These are phyloP conservation scores for Cyberlindnera euphorbiae DNA, from an alignment of 805 yeast genomes.

Conservation along the genomic window DNA sequence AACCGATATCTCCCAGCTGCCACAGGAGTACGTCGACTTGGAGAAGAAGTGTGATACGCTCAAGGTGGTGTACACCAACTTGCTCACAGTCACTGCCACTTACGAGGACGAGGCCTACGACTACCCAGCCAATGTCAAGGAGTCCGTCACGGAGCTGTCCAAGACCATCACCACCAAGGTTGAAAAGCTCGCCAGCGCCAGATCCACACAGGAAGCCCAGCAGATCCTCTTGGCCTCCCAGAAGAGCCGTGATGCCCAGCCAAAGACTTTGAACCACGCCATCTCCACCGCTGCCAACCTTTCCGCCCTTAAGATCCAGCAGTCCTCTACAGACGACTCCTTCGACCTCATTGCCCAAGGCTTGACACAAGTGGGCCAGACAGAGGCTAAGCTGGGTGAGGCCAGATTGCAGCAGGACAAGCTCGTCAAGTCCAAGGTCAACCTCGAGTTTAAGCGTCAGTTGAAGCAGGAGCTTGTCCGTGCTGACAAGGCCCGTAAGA, in stretches of 20 bases:
- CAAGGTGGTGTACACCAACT: conserved; percentile 57
- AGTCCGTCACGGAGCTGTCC: conserved; percentile 70
- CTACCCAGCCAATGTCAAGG: conserved; percentile 70
- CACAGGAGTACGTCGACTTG: conserved; percentile 72
- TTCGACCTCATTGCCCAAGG: conserved; percentile 55
- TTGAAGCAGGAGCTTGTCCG: conserved; percentile 55
- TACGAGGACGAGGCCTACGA: conserved; percentile 79
- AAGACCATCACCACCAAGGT: conserved; percentile 61
- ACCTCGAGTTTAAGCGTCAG: conserved; percentile 58
- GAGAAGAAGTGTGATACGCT: conserved; percentile 72
- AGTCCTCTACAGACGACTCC: conserved; percentile 32
- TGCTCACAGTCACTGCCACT: conserved; percentile 45
- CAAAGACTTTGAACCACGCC: conserved; percentile 82
- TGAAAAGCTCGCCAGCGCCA: conserved; percentile 62
- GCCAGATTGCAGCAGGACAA: conserved; percentile 81
- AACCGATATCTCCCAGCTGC: conserved; percentile 79
- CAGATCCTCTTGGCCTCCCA: conserved; percentile 49
- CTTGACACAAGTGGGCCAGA: conserved; percentile 60
- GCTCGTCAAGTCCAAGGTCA: conserved; percentile 63
- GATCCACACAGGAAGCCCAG: conserved; percentile 79
- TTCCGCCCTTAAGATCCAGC: conserved; percentile 28
- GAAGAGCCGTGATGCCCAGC: conserved; percentile 49
- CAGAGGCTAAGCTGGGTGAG: conserved; percentile 72
- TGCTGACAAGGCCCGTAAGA: conserved; percentile 63
- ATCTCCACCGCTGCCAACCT: conserved; percentile 68